These are phyloP conservation scores for Trametes hirsuta DNA, from an alignment of 1,284 basidiomycete genomes.

Conservation along the genomic window DNA sequence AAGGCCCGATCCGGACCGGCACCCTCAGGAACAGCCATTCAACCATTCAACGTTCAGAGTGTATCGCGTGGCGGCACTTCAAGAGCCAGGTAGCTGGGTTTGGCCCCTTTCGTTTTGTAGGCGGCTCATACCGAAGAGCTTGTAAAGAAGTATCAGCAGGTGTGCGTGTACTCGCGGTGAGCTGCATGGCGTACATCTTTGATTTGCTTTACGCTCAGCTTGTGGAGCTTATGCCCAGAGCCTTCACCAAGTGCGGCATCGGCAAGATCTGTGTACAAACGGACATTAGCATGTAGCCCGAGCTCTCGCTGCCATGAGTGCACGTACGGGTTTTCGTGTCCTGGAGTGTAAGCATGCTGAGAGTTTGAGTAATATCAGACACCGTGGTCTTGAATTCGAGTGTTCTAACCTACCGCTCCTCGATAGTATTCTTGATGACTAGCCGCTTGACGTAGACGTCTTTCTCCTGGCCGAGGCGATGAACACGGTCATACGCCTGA, in stretches of 20 bases:
- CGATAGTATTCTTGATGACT: slow-evolving; percentile 66
- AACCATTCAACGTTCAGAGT: too few species aligned
- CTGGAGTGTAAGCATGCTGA: slow-evolving; percentile 64
- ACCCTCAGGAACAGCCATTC: neutral
- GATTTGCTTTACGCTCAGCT: slow-evolving; percentile 66
- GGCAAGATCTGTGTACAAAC: slow-evolving; percentile 47
- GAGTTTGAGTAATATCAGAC: neutral
- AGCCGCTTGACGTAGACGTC: slow-evolving; percentile 70
- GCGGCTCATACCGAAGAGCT: slow-evolving; percentile 12
- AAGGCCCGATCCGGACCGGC: neutral
- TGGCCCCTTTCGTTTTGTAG: neutral
- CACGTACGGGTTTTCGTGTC: slow-evolving; percentile 61
- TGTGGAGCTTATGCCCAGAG: slow-evolving; percentile 56
- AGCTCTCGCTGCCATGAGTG: neutral
- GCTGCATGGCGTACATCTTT: slow-evolving; percentile 42
- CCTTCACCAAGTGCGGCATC: slow-evolving; percentile 73
- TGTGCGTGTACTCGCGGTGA: neutral
- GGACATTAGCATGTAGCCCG: neutral
- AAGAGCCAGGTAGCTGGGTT: neutral
- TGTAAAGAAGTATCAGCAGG: neutral
- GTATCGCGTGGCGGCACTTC: too few species aligned
- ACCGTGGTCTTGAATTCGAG: neutral
- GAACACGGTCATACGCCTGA: slow-evolving; percentile 68
- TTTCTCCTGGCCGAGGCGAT: slow-evolving; percentile 74
- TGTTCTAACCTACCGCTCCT: slow-evolving; percentile 57